Percentiles rank a stretch among this genome's conserved stretches.
Conservation (phyloP, 164 flowering plant genomes). For the Malania oleifera region DNA sequence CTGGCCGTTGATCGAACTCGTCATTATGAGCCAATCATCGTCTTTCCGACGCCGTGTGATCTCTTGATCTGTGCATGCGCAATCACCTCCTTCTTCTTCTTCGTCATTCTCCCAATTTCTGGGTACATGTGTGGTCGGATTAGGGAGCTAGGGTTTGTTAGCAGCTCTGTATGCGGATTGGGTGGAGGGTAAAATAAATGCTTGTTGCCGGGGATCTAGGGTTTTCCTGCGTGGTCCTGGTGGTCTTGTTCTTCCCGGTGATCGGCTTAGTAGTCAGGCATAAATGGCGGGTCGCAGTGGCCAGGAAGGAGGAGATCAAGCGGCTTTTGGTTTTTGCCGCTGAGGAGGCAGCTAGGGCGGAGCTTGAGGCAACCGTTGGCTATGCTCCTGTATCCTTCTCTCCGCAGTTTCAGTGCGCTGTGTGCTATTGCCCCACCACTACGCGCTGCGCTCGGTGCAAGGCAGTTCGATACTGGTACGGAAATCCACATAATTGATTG, state of each 20-base stretch:
- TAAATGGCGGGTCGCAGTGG: slow-evolving; percentile 53
- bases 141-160: slow-evolving; percentile 16
- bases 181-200: slow-evolving; percentile 50
- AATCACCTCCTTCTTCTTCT: neutral
- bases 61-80: neutral
- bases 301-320: slow-evolving; percentile 60
- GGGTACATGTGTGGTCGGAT: slow-evolving; percentile 22
- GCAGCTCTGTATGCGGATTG: slow-evolving; percentile 16
- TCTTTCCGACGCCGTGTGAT: neutral
- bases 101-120: neutral
- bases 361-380: slow-evolving; percentile 49
- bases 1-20: neutral
- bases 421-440: slow-evolving; percentile 59
- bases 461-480: slow-evolving; percentile 66
- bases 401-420: slow-evolving; percentile 39
- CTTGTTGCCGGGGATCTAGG: slow-evolving; percentile 59
- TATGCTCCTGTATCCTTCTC: slow-evolving; percentile 12
- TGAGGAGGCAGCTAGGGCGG: slow-evolving; percentile 64
- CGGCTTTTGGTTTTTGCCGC: slow-evolving; percentile 53
- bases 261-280: slow-evolving; percentile 34
- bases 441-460: slow-evolving; percentile 72
- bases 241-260: slow-evolving; percentile 26
- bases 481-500: neutral
- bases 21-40: neutral
- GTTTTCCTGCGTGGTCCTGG: slow-evolving; percentile 37